Evolutionary conservation across 2,329 filamentous ascomycete species (phyloP).

Genomic region (Cercospora berteroae): DNA sequence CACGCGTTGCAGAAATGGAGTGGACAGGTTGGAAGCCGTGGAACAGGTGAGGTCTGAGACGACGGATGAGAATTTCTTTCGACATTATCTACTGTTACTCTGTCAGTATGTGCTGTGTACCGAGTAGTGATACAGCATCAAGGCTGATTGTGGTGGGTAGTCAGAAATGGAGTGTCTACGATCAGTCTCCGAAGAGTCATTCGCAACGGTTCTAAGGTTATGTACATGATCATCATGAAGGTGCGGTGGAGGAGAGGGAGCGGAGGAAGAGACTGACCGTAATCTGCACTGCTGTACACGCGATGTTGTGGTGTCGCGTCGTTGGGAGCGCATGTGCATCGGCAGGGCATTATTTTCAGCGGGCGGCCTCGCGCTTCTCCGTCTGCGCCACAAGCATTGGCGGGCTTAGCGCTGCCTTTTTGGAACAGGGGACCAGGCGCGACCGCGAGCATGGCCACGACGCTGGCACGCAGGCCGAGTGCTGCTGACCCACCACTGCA

Average conservation of each 20-base stretch:
- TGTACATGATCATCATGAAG: conserved; percentile 26
- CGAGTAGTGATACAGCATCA: not conserved
- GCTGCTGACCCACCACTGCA: not conserved
- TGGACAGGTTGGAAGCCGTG: conserved; percentile 32
- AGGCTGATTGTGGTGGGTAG: conserved; percentile 37
- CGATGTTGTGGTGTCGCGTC: not conserved
- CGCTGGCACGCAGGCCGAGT: not conserved
- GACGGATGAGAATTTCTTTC: conserved; percentile 46
- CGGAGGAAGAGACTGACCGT: conserved; percentile 11
- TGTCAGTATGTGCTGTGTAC: conserved; percentile 12
- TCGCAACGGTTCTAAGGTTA: conserved; percentile 65
- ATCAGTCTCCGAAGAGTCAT: conserved; percentile 58
- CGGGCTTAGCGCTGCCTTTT: not conserved
- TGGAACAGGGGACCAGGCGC: not conserved
- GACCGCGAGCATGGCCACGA: not conserved
- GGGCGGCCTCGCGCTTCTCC: not conserved
- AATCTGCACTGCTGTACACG: not conserved
- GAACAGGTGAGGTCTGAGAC: conserved; percentile 56
- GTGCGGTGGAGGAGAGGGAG: not conserved
- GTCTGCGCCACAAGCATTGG: conserved; percentile 1
- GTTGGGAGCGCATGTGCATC: not conserved
- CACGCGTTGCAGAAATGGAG: conserved; percentile 39
- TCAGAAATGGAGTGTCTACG: conserved; percentile 29
- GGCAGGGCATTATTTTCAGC: not conserved
- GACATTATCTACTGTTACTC: conserved; percentile 27